Evolutionary conservation across 2,329 filamentous ascomycete species (phyloP).

Genomic region (Tolypocladium capitatum): DNA sequence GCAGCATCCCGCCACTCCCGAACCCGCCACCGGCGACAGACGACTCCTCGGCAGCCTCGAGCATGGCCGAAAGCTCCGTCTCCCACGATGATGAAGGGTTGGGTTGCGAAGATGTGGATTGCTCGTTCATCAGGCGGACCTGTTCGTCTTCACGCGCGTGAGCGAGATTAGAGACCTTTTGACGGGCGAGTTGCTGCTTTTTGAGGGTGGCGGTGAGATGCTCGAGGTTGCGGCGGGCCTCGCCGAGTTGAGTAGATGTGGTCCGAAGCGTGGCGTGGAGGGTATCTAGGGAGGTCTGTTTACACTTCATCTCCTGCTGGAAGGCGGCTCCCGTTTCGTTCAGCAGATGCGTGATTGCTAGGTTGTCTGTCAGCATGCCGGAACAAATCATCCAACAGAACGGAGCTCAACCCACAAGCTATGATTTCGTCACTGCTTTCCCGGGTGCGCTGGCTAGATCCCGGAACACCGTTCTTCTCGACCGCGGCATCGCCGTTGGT

Average conservation of each 20-base stretch:
- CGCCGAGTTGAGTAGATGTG: constrained; percentile 64
- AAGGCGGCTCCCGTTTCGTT: constrained; percentile 68
- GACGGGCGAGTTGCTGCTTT: constrained; percentile 50
- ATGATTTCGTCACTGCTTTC: constrained; percentile 73
- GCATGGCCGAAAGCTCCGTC: constrained; percentile 35
- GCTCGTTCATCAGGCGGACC: constrained; percentile 28
- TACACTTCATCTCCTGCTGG: constrained; percentile 65
- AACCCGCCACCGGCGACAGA: constrained; percentile 20
- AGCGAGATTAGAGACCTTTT: constrained; percentile 67
- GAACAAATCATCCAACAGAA: background rate
- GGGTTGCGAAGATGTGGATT: constrained; percentile 25
- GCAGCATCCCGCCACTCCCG: constrained; percentile 31
- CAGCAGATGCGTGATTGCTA: constrained; percentile 72
- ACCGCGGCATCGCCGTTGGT: constrained; percentile 27
- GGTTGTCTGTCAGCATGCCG: constrained; percentile 3
- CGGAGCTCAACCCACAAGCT: constrained; percentile 43
- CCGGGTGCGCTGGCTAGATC: constrained; percentile 41
- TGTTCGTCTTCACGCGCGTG: constrained; percentile 62
- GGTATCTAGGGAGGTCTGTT: constrained; percentile 71
- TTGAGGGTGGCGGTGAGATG: constrained; percentile 51
- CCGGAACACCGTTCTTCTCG: constrained; percentile 30
- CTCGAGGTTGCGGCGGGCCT: constrained; percentile 63
- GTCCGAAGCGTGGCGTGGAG: constrained; percentile 72
- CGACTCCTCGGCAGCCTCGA: constrained; percentile 28
- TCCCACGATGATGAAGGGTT: constrained; percentile 40